Conservation (phyloP, 345 rosid genomes). For the Citrus cavaleriei region DNA sequence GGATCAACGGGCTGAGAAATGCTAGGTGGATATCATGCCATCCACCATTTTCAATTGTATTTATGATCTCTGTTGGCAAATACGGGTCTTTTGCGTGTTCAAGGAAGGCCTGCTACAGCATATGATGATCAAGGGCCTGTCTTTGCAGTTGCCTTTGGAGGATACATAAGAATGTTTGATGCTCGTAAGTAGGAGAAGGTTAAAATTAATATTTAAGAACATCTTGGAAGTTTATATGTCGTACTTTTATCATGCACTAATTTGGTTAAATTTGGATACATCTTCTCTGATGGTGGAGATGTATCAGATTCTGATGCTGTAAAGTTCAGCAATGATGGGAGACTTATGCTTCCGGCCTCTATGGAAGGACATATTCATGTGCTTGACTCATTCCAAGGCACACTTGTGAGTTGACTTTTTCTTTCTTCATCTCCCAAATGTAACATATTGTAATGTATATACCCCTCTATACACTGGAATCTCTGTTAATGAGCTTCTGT, state of each 20-base stretch:
- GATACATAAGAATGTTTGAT: constrained; percentile 89
- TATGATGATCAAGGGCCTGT: constrained; percentile 95
- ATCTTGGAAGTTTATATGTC: constrained; percentile 2
- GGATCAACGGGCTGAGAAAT: constrained; percentile 97
- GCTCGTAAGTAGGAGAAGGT: constrained; percentile 93
- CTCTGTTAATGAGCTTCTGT: no score
- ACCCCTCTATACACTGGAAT: no score
- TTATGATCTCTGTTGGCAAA: constrained; percentile 7
- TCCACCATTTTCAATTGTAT: constrained; percentile 1
- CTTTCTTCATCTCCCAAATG: background rate
- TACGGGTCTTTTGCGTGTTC: constrained; percentile 69
- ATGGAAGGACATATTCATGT: constrained; percentile 86
- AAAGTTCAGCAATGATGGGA: constrained; percentile 87
- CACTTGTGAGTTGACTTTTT: constrained; percentile 46
- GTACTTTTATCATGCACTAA: background rate
- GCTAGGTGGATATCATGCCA: constrained; percentile 53
- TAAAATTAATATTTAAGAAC: constrained; percentile 7
- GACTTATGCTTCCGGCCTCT: constrained; percentile 88
- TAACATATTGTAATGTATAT: background rate
- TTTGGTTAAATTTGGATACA: constrained; percentile 26
- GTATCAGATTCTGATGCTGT: constrained; percentile 77
- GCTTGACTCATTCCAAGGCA: constrained; percentile 90
- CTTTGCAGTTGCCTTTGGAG: constrained; percentile 93
- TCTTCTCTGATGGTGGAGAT: constrained; percentile 84
- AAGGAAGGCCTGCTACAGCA: constrained; percentile 93